A percentile compares a stretch with the other conserved stretches of the same genome.
Evolutionary conservation across 139 green algal genomes (phyloP).

Genomic region (Medakamo hakoo): DNA sequence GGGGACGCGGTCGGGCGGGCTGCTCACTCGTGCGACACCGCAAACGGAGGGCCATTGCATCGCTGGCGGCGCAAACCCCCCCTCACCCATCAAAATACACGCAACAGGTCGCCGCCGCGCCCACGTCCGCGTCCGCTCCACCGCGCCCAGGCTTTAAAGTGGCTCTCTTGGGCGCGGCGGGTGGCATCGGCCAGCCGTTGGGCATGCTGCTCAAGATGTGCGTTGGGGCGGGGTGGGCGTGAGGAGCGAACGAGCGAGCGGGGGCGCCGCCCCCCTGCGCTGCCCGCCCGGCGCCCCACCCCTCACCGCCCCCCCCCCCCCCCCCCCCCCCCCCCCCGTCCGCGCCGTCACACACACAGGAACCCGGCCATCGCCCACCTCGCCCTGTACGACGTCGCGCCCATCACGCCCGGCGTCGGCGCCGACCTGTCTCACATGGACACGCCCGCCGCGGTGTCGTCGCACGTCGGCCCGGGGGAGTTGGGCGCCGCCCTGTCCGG

Average conservation of each 20-base stretch:
- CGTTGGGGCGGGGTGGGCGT: not conserved
- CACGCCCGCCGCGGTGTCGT: constrained; percentile 60
- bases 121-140: too few relatives aligned
- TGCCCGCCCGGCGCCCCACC: not conserved
- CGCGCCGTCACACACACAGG: too few relatives aligned
- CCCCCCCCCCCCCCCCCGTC: too few relatives aligned
- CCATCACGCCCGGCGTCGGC: constrained; percentile 75
- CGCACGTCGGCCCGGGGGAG: constrained; percentile 52
- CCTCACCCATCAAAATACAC: too few relatives aligned
- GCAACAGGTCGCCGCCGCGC: too few relatives aligned
- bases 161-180: constrained; percentile 82
- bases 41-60: too few relatives aligned
- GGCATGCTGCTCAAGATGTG: constrained; percentile 80
- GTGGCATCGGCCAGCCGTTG: constrained; percentile 94
- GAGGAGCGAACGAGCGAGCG: not conserved
- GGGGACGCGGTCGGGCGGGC: too few relatives aligned
- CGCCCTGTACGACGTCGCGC: constrained; percentile 91
- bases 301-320: too few relatives aligned
- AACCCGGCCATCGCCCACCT: constrained; percentile 65
- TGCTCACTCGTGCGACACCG: too few relatives aligned
- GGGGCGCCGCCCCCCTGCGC: too few relatives aligned
- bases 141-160: constrained; percentile 41
- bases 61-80: too few relatives aligned
- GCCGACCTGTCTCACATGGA: constrained; percentile 89
- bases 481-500: constrained; percentile 55